Conservation (phyloP, 2,329 filamentous ascomycete species). For the Pseudogymnoascus destructans region DNA sequence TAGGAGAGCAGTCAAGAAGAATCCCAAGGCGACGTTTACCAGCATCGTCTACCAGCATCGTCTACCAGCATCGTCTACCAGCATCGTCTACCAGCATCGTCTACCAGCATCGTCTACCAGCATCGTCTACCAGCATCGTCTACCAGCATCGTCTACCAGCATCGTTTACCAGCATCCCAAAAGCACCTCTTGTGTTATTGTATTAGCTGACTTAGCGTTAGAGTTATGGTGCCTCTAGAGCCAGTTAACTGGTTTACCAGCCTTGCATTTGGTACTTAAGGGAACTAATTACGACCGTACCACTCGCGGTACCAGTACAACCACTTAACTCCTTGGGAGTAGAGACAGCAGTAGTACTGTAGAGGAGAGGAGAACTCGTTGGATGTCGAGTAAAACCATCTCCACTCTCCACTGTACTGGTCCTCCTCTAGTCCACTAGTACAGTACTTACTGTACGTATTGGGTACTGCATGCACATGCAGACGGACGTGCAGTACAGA, state of each 20-base stretch:
- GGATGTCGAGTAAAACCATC: background rate
- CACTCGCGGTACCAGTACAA: background rate
- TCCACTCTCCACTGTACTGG: background rate
- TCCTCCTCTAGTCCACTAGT: background rate
- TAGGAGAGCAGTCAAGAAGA: background rate
- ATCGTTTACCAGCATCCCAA: background rate
- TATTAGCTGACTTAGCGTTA: background rate
- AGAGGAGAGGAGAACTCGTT: background rate
- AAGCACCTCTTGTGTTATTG: background rate
- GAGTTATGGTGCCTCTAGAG: background rate
- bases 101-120: background rate
- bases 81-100: background rate
- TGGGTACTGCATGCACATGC: constrained; percentile 6
- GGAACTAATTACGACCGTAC: background rate
- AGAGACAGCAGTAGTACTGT: background rate
- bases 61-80: background rate
- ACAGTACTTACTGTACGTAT: background rate
- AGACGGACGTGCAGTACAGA: constrained; percentile 3
- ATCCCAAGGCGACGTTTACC: background rate
- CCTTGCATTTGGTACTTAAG: constrained; percentile 1
- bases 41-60: background rate
- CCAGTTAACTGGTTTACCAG: background rate
- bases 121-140: background rate
- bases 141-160: background rate
- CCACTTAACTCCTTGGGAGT: background rate